Conservation (phyloP, 2,329 filamentous ascomycete genomes). For the Hypocrella siamensis region DNA sequence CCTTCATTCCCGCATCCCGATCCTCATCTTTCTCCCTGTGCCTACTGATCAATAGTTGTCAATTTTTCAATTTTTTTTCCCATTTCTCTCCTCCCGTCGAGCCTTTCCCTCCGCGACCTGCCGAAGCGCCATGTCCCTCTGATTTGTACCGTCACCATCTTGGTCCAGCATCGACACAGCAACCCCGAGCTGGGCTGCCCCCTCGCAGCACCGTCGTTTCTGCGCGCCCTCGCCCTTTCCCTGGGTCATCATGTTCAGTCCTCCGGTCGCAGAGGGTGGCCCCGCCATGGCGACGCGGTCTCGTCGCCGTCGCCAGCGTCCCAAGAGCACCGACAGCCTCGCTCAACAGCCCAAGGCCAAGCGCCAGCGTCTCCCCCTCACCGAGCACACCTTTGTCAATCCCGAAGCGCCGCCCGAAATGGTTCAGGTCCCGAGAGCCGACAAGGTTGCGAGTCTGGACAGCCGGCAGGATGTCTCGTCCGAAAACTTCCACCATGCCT, state of each 20-base stretch:
- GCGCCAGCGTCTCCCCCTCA: slow-evolving; percentile 41
- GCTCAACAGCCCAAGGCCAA: slow-evolving; percentile 46
- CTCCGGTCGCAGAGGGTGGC: slow-evolving; percentile 33
- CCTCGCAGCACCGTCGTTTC: no score
- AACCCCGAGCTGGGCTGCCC: no score
- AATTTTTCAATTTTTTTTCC: no score
- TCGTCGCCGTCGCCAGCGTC: slow-evolving; percentile 46
- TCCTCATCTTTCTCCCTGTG: no score
- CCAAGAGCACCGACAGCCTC: slow-evolving; percentile 36
- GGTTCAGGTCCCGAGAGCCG: slow-evolving; percentile 34
- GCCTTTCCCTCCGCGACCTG: no score
- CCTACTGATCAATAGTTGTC: no score
- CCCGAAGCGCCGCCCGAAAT: slow-evolving; percentile 35
- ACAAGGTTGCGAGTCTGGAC: slow-evolving; percentile 28
- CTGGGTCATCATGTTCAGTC: slow-evolving; percentile 46
- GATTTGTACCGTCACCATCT: no score
- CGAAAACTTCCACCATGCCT: slow-evolving; percentile 22
- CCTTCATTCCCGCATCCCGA: no score
- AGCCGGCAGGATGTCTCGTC: slow-evolving; percentile 27
- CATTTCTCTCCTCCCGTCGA: no score
- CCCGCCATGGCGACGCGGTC: slow-evolving; percentile 42
- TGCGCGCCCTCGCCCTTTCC: no score
- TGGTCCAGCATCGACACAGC: no score
- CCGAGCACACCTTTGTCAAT: slow-evolving; percentile 39
- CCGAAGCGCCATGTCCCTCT: no score